Evolutionary conservation across 495 filamentous ascomycete genomes (phyloP).

Genomic region (Trichodelitschia bisporula): DNA sequence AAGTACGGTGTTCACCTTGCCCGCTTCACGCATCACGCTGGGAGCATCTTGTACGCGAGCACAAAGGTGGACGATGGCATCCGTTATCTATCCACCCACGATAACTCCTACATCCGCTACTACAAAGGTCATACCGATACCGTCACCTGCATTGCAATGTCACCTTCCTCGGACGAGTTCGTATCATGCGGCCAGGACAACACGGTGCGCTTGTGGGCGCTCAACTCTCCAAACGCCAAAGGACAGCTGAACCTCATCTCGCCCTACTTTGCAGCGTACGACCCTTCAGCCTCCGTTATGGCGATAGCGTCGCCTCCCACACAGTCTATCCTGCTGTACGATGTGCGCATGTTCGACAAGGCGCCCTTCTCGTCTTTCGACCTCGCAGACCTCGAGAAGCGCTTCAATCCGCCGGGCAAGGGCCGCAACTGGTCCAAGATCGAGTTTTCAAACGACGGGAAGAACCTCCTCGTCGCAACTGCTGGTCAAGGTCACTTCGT

Average conservation of each 20-base stretch:
- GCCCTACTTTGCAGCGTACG: conserved; percentile 66
- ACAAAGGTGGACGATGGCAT: conserved; percentile 86
- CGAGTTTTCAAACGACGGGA: conserved; percentile 89
- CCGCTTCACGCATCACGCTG: conserved; percentile 73
- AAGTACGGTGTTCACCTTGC: conserved; percentile 92
- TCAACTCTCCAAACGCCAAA: conserved; percentile 42
- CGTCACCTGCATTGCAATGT: conserved; percentile 57
- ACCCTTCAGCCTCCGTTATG: conserved; percentile 72
- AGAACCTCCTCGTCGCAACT: conserved; percentile 58
- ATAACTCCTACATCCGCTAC: conserved; percentile 86
- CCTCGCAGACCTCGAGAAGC: conserved; percentile 31
- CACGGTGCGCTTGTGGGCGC: conserved; percentile 72
- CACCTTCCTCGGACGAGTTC: conserved; percentile 61
- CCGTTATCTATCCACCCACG: conserved; percentile 76
- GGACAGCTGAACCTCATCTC: conserved; percentile 52
- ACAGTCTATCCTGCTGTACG: conserved; percentile 64
- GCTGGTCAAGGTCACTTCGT: conserved; percentile 62
- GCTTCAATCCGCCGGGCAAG: conserved; percentile 22
- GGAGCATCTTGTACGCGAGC: conserved; percentile 77
- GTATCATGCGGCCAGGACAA: conserved; percentile 75
- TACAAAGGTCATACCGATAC: conserved; percentile 66
- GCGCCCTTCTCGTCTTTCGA: conserved; percentile 74
- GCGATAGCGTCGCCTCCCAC: conserved; percentile 66
- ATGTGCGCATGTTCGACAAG: conserved; percentile 79
- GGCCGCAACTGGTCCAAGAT: conserved; percentile 47